phyloP scores from a whole-genome alignment of 176 grass and related monocot species.

The Hyparrhenia diplandra region DNA sequence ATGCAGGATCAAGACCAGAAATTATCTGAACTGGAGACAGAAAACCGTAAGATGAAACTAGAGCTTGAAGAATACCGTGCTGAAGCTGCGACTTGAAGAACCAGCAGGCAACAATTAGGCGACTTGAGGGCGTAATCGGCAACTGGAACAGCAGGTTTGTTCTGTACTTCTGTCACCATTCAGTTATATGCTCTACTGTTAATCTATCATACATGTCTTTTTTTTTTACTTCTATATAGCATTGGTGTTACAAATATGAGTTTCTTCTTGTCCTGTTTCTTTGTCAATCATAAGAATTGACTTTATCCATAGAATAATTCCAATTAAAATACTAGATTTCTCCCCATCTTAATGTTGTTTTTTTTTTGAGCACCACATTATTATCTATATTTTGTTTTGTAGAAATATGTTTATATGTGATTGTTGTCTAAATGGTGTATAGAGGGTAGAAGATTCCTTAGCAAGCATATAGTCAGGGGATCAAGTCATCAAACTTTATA shows the following conservation, averaged over 20 bases:
- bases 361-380: conserved; percentile 15
- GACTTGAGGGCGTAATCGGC: conserved; percentile 95
- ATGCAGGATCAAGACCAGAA: conserved; percentile 97
- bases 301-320: conserved; percentile 1
- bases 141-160: conserved; percentile 94
- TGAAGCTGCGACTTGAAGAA: conserved; percentile 93
- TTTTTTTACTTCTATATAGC: background rate
- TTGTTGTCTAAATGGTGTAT: background rate
- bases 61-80: conserved; percentile 94
- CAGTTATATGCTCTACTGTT: background rate
- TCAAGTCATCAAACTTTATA: background rate
- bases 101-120: conserved; percentile 94
- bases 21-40: conserved; percentile 87
- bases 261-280: background rate
- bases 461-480: background rate
- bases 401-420: background rate
- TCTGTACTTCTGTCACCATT: conserved; percentile 10
- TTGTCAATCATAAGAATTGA: background rate
- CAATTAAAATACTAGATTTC: background rate
- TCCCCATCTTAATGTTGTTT: background rate
- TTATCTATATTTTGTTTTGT: background rate
- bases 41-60: conserved; percentile 99
- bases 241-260: background rate
- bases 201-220: background rate
- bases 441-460: background rate